These are phyloP conservation scores for Monilinia fructicola DNA, from an alignment of 2,329 filamentous ascomycete genomes.

Conservation along the genomic window DNA sequence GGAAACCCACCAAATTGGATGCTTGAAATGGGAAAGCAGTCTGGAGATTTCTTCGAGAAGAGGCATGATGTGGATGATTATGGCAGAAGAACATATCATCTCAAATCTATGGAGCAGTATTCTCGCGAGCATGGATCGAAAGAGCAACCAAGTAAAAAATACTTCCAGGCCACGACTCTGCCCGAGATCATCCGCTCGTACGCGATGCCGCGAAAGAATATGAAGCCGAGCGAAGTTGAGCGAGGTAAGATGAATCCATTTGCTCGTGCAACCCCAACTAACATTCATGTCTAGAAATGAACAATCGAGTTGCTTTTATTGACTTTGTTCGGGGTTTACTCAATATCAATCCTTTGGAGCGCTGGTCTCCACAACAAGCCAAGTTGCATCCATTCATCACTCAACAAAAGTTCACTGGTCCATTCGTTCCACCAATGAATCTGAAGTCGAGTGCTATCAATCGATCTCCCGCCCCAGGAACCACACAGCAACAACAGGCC, in stretches of 20 bases:
- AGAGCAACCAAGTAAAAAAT: slow-evolving; percentile 99
- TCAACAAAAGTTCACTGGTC: slow-evolving; percentile 93
- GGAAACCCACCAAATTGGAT: slow-evolving; percentile 97
- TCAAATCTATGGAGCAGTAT: slow-evolving; percentile 98
- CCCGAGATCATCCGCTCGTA: slow-evolving; percentile 98
- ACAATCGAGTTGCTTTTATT: slow-evolving; percentile 94
- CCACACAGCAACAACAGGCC: slow-evolving; percentile 93
- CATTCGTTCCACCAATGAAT: slow-evolving; percentile 96
- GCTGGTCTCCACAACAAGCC: slow-evolving; percentile 97
- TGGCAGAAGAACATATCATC: slow-evolving; percentile 81
- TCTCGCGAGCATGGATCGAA: slow-evolving; percentile 93
- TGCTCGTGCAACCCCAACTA: slow-evolving; percentile 27
- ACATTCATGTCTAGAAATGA: slow-evolving; percentile 72
- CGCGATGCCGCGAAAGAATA: slow-evolving; percentile 97
- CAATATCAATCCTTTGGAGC: slow-evolving; percentile 91
- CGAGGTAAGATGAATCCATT: slow-evolving; percentile 63
- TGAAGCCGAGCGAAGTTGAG: slow-evolving; percentile 96
- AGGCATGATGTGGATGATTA: slow-evolving; percentile 79
- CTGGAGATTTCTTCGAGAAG: slow-evolving; percentile 96
- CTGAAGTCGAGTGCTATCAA: slow-evolving; percentile 82
- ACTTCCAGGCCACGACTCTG: slow-evolving; percentile 90
- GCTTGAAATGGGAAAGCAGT: slow-evolving; percentile 98
- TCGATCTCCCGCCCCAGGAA: slow-evolving; percentile 86
- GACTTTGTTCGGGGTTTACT: slow-evolving; percentile 93
- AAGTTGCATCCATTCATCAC: slow-evolving; percentile 98